A percentile compares a stretch with the other conserved stretches of the same genome.
Evolutionary conservation across 768 basidiomycete genomes (phyloP).

Genomic region (Podaxis sp.): DNA sequence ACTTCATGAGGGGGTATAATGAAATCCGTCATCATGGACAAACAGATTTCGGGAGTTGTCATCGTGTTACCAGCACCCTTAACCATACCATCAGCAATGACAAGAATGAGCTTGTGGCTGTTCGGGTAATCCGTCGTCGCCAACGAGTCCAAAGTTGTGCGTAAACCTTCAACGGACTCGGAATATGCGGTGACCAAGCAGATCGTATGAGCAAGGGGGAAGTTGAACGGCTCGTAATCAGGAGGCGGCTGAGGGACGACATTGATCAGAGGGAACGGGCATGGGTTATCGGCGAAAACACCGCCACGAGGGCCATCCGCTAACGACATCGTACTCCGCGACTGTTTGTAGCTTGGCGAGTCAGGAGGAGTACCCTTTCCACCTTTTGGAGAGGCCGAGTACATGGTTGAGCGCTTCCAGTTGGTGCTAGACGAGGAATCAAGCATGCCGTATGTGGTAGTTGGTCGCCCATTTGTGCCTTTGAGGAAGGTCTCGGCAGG

Average conservation of each 20-base stretch:
- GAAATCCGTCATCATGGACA: conserved; percentile 97
- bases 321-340: conserved; percentile 82
- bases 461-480: conserved; percentile 49
- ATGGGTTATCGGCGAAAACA: conserved; percentile 62
- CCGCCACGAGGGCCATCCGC: conserved; percentile 46
- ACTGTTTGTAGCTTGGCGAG: conserved; percentile 66
- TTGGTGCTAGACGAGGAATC: conserved; percentile 48
- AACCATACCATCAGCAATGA: conserved; percentile 98
- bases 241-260: conserved; percentile 91
- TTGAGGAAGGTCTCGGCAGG: conserved; percentile 62
- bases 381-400: conserved; percentile 42
- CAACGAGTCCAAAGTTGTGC: conserved; percentile 97
- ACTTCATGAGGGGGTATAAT: conserved; percentile 79
- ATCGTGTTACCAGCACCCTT: conserved; percentile 88
- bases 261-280: conserved; percentile 90
- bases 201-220: conserved; percentile 90
- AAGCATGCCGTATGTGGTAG: conserved; percentile 65
- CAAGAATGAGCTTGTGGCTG: conserved; percentile 91
- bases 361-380: conserved; percentile 68
- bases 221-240: conserved; percentile 95
- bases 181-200: conserved; percentile 98
- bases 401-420: conserved; percentile 60
- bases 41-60: conserved; percentile 91
- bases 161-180: conserved; percentile 92
- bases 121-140: conserved; percentile 99